Evolutionary conservation across 2,329 filamentous ascomycete species (phyloP), one percentile per base, ranked within the genome.

Genomic region (Phaeosphaeriaceae sp.): DNA sequence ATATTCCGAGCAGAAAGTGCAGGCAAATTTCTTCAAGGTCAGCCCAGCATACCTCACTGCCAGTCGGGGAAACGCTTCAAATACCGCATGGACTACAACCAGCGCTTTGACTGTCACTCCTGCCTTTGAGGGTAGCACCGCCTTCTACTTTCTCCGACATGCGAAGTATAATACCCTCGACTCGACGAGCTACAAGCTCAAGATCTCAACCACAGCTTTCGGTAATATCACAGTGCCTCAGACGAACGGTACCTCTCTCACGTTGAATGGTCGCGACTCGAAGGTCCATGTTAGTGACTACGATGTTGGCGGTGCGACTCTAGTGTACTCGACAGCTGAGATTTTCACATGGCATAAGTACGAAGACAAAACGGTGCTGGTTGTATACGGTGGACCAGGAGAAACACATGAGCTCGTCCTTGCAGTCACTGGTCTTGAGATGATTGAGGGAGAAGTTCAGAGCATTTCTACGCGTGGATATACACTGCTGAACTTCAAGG

Each of bases 1-100:
- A 73, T 94, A 92, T 73, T 89, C 87, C 44, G 91, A 95, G 73
- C 81, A 91, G 24, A 95, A 94, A 70, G 84, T 94, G 1, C 80
- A 91, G 61, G 90, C 86, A 24, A 90, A 91, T 65, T 94, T 94
- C 75, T 75, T 91, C 52, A 89, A 89, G 65, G 89, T 88, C 0
- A 91, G 89, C 0, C 89, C 90, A 0, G 86, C 85, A 0, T 93
- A 91, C 66, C 78, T 92, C 19, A 84, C 85, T 2, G 85, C 75
- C 36, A 53, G 61, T 17, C 67, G 75, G 22, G 71, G 70, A n/a
- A 69, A 63, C 48, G 66, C 66, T 21, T 73, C 72, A 20, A 78
- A 53, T 25, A 65, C 66, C 19, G 54, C 59, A 9, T 77, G 67
- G 67, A 75, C 72, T 2, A 71, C 67, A 10, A 85, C 82, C 31